Base-by-base conservation (phyloP, 2,329 filamentous ascomycete species). In the Shiraia sp. region DNA sequence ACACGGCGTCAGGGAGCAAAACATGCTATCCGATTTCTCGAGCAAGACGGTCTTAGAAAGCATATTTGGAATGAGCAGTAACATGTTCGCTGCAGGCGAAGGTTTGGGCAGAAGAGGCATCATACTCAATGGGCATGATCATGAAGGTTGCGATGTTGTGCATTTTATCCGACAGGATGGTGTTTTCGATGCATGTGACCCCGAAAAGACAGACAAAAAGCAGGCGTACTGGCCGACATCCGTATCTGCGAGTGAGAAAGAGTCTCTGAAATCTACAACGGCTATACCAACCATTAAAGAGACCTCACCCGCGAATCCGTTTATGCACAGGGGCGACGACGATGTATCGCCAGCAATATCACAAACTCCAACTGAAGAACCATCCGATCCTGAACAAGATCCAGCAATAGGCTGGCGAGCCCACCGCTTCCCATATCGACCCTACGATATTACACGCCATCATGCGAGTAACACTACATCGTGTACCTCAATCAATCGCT, bases 111-210 rank as follows among this genome's bases (percentile, higher is more conserved):
- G 89, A 12, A 79, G 76, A 7, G 91, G 92, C 1, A 72, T 97
- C 5, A 83, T 99, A 17, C 72, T 99, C 27, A 96, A 91, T 34
- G 93, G 93, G 0, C 93, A 99, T 65, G 93, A 99, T 63, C 93
- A 99, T 67, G 88, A 88, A 55, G 93, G 93, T 6, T 99, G 93
- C 65, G 90, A 97, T 68, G 87, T 86, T 6, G 86, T 87, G 61
- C 93, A 99, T 73, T 92, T 80, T 59, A 61, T 59, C 4, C 45
- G 49, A 4, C 57, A 61, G 28, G 42, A 46, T 1, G 58, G 55
- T 1, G 50, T 48, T 0, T 22, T 50, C 9, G 30, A 36, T 14
- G 15, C 10, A 4, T 65, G 57, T 27, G 42, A 30, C 1, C 12
- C 36, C 0, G 40, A 54, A 3, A 33, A 39, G 1, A 29, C 61